Base-by-base conservation (phyloP, 176 grass and related monocot species). In the Cocos nucifera region DNA sequence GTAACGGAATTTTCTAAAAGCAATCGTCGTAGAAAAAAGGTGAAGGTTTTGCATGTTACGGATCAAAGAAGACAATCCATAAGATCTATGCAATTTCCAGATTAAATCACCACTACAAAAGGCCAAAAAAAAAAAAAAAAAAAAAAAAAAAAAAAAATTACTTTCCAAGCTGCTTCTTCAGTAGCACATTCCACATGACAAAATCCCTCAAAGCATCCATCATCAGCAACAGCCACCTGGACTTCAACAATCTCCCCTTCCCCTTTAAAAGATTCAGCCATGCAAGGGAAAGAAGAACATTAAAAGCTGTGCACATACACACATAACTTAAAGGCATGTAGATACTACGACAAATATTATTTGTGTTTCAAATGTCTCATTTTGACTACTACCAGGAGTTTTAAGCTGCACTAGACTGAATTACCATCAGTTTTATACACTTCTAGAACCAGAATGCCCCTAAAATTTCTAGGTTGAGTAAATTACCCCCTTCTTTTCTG, bases 251-350 rank as follows among this genome's bases (percentile, higher is more conserved):
- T 75, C 75, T 23, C 83, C 25, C 75, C 92, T 72, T 32, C 69
- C 14, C 66, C 71, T 32, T 69, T 59, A 23, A 90, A 96, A 49
- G 90, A 97, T 61, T 83, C 59, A 26, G 72, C 78, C 29, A 87
- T 97, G 4, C 4, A 70, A 56, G 8, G 62, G 17, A 63, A 57
- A 22, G 4, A 24, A 2, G 6, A 0, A 9, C 8, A 35, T 7
- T 35, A 35, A 35, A 35, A 23, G 23, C 1, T 9, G 1, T 35
- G 32, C 8, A 2, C 32, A 35, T 9, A 2, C 7, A 9, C 8
- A 65, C 17, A 61, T 21, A 21, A 21, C 1, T 21, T 21, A 17
- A 53, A 51, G 16, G 19, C 17, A 2, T 3, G 1, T 12, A 4
- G 19, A 54, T 5, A 19, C 1, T 17, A 23, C 23, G 2, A 23